These are phyloP conservation scores for Aspergillus phoenicis DNA, from an alignment of 2,329 filamentous ascomycete genomes.

Conservation along the genomic window DNA sequence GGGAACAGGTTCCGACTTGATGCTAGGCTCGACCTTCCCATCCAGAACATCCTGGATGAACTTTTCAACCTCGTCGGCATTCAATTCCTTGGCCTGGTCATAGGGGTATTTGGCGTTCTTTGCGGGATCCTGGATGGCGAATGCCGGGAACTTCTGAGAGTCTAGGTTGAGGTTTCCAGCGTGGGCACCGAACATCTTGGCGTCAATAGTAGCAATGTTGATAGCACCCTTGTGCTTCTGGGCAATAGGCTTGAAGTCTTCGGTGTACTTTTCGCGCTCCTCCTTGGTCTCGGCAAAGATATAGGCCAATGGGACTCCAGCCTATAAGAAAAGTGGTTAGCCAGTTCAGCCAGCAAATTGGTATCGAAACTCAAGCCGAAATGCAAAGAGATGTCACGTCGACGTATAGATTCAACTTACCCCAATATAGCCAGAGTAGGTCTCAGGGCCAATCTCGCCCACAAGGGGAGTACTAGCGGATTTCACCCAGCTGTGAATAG, in stretches of 20 bases:
- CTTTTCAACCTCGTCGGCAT: slow-evolving; percentile 68
- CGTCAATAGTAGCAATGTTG: slow-evolving; percentile 98
- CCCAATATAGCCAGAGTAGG: slow-evolving; percentile 92
- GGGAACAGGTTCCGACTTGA: slow-evolving; percentile 97
- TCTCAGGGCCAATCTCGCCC: slow-evolving; percentile 95
- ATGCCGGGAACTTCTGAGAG: slow-evolving; percentile 91
- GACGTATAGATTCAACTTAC: slow-evolving; percentile 43
- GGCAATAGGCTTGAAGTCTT: slow-evolving; percentile 80
- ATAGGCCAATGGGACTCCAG: slow-evolving; percentile 91
- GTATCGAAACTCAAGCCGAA: neutral
- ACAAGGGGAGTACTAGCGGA: slow-evolving; percentile 84
- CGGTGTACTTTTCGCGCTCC: slow-evolving; percentile 78
- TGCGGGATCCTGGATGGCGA: slow-evolving; percentile 91
- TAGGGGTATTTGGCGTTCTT: slow-evolving; percentile 98
- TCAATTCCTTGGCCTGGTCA: slow-evolving; percentile 80
- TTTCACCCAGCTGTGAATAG: slow-evolving; percentile 82
- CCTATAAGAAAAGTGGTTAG: slow-evolving; percentile 41
- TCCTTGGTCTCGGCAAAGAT: slow-evolving; percentile 93
- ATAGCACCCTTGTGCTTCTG: slow-evolving; percentile 90
- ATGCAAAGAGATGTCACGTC: neutral
- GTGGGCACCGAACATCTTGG: slow-evolving; percentile 90
- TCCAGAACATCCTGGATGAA: slow-evolving; percentile 84
- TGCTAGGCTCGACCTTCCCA: slow-evolving; percentile 90
- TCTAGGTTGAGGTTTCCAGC: slow-evolving; percentile 97
- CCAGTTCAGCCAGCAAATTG: neutral